Base-by-base conservation (phyloP, 805 yeast genomes). In the Kodamaea restingae region DNA sequence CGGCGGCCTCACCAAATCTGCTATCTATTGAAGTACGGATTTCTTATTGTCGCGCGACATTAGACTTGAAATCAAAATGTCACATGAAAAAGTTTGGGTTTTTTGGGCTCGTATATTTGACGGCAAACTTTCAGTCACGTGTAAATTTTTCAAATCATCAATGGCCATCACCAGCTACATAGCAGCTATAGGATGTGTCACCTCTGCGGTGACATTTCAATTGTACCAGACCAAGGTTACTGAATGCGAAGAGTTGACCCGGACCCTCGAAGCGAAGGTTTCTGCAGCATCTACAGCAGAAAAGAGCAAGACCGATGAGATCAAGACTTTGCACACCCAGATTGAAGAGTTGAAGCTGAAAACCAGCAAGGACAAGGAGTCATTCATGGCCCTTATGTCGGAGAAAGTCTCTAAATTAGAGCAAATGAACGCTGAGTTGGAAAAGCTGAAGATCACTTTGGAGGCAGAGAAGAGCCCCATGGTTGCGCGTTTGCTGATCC, bases 151-250 rank as follows among this genome's bases (percentile, higher is more conserved):
- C 14, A n/a, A 27, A 12, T 9, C 15, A 14, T 27, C 17, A 11
- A n/a, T 50, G 54, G 44, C 36, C 15, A 31, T 48, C 18, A 32
- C 45, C n/a, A 36, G 29, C 24, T 49, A 50, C 30, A 33, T 55
- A 17, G 52, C 56, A 4, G 46, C 50, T 7, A 39, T 42, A 20
- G 56, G 59, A 12, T 44, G 53, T 30, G 27, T 51, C 14, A 48
- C 54, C n/a, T 35, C 52, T 8, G 56, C 49, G 4, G 38, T 49
- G 7, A 39, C 50, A 12, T 52, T 40, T 41, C 54, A 53, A 37
- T 36, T 51, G 36, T 51, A 49, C 38, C 49, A 50, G 28, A 40
- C 45, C 22, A 53, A 50, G 40, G 41, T 34, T 5, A 40, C 46
- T 10, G 52, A 53, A 26, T 32, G 43, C 26, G 49, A 48, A 14